Percentiles rank a stretch among this genome's conserved stretches.
Conservation (phyloP, 345 rosid genomes). For the Eucalyptus paniculata region DNA sequence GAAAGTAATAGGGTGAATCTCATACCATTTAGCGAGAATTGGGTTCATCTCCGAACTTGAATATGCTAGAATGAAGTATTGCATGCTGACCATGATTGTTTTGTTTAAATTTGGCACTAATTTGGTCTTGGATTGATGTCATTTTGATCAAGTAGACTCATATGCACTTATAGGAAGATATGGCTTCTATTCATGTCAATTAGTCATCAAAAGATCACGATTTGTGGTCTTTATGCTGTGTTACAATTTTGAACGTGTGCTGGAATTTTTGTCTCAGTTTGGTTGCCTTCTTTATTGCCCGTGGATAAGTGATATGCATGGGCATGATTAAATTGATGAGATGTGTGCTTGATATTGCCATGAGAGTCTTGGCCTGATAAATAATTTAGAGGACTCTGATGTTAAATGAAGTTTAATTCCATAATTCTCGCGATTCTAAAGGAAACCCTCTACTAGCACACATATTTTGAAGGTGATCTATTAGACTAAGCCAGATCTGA, state of each 20-base stretch:
- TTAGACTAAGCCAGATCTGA: too few relatives aligned
- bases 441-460: too few relatives aligned
- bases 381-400: not conserved
- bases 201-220: not conserved
- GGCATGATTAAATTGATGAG: not conserved
- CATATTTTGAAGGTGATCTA: too few relatives aligned
- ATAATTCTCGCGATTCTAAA: not conserved
- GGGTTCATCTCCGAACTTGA: fast-evolving
- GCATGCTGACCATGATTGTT: not conserved
- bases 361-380: not conserved
- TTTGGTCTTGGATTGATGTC: not conserved
- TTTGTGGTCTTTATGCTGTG: not conserved
- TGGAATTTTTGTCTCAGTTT: not conserved
- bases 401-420: not conserved
- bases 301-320: too few relatives aligned
- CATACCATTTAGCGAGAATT: not conserved
- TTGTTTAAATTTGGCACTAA: not conserved
- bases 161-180: not conserved
- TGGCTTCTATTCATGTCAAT: not conserved
- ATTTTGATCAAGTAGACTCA: not conserved
- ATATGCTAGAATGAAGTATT: not conserved
- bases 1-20: not conserved
- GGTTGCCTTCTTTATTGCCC: not conserved
- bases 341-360: not conserved
- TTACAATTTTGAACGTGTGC: fast-evolving